Percentiles rank a stretch among this genome's conserved stretches.
These are phyloP conservation scores for Mortierella sp. DNA, from an alignment of 371 early-diverging fungal genomes.

Conservation along the genomic window DNA sequence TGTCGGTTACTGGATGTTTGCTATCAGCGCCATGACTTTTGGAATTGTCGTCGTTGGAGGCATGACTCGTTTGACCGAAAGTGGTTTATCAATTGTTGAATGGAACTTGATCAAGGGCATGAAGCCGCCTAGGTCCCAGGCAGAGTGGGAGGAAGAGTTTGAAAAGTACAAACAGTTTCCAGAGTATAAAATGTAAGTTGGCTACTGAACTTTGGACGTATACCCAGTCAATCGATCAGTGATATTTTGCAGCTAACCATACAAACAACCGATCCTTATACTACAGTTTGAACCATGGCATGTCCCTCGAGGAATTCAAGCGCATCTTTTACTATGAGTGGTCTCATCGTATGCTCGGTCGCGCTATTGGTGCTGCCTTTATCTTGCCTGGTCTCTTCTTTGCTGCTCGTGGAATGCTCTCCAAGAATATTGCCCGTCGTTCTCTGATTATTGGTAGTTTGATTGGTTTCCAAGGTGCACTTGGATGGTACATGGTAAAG, in stretches of 20 bases:
- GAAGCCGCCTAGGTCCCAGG: slow-evolving; percentile 88
- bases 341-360: slow-evolving; percentile 95
- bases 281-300: slow-evolving; percentile 86
- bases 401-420: slow-evolving; percentile 82
- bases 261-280: not conserved
- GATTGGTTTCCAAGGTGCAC: slow-evolving; percentile 91
- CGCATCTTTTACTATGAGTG: slow-evolving; percentile 97
- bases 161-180: slow-evolving; percentile 98
- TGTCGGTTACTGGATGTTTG: slow-evolving; percentile 95
- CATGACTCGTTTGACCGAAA: slow-evolving; percentile 95
- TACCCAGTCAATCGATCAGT: no score
- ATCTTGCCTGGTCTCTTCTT: slow-evolving; percentile 91
- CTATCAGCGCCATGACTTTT: slow-evolving; percentile 89
- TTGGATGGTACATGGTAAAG: slow-evolving; percentile 99
- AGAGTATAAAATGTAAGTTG: slow-evolving; percentile 90
- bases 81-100: slow-evolving; percentile 96
- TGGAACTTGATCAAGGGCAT: slow-evolving; percentile 97
- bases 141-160: slow-evolving; percentile 94
- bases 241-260: not conserved
- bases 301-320: slow-evolving; percentile 94
- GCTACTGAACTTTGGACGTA: not conserved
- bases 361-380: slow-evolving; percentile 92
- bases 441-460: slow-evolving; percentile 81
- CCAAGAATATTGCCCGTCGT: slow-evolving; percentile 73
- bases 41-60: slow-evolving; percentile 96